phyloP scores from a whole-genome alignment of 2,329 filamentous ascomycete genomes.

The Penicillium paneum region DNA sequence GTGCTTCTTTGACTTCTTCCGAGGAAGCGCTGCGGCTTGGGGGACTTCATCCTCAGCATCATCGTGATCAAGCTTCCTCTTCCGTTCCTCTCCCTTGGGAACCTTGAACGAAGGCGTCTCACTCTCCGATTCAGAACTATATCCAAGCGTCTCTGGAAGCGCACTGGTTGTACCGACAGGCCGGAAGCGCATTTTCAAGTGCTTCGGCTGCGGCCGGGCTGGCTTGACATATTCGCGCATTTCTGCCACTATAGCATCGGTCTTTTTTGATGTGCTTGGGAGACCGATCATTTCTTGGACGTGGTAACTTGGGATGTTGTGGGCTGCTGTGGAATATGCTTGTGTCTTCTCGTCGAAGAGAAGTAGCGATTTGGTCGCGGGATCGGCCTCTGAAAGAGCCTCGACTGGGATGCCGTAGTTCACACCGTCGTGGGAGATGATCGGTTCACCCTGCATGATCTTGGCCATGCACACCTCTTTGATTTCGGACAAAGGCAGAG shows the following conservation, averaged over 20 bases:
- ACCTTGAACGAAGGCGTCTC: conserved; percentile 35
- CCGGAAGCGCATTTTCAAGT: conserved; percentile 46
- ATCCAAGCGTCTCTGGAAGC: conserved; percentile 35
- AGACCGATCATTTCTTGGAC: conserved; percentile 38
- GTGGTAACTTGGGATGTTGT: conserved; percentile 34
- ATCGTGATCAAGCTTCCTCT: conserved; percentile 37
- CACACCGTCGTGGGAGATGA: conserved; percentile 43
- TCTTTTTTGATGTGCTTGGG: conserved; percentile 24
- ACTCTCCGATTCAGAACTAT: conserved; percentile 38
- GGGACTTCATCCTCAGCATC: conserved; percentile 29
- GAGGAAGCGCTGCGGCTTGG: conserved; percentile 25
- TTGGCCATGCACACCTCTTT: conserved; percentile 45
- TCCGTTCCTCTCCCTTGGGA: conserved; percentile 35
- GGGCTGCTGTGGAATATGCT: conserved; percentile 30
- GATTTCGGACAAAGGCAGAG: conserved; percentile 44
- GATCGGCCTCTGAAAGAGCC: conserved; percentile 28
- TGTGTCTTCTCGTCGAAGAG: conserved; percentile 37
- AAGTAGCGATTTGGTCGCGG: conserved; percentile 33
- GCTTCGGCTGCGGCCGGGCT: conserved; percentile 40
- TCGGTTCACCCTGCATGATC: conserved; percentile 40
- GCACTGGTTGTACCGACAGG: conserved; percentile 39
- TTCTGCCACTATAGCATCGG: conserved; percentile 25
- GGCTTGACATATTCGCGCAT: conserved; percentile 34
- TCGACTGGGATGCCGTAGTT: conserved; percentile 42
- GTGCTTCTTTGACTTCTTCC: conserved; percentile 44